Base-by-base conservation (phyloP, 768 basidiomycete genomes). In the Arthromyces matolae region DNA sequence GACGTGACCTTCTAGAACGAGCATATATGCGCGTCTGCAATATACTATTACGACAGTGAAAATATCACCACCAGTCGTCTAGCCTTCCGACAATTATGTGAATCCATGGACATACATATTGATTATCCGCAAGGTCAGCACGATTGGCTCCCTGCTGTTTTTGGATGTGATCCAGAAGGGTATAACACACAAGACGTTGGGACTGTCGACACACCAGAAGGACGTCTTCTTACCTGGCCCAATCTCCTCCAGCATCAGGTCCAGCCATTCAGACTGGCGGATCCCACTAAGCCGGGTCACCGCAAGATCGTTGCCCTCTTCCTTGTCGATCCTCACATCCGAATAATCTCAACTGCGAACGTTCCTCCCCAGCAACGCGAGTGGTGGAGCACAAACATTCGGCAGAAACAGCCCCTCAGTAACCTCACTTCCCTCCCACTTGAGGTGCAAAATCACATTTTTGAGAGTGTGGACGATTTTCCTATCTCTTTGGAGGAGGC, bases 301-400 rank as follows among this genome's bases (percentile, higher is more conserved):
- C 41, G 54, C 12, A 56, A 52, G 27, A 48, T 59, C 35, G 31
- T 59, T 5, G 53, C 51, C 1, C 43, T 59, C 25, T 56, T 56
- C 45, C 47, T 59, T 12, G 55, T 59, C 23, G 58, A 59, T 33
- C 55, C 51, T 9, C 52, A 53, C 22, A 45, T 60, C 22, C 52
- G 45, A 10, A 52, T 65, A n/a, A 53, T 58, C n/a, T 64, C 64
- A 7, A 59, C 61, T 1, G 56, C 59, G 16, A 59, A 61, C 25
- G 57, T 65, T 9, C 60, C 62, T 1, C 63, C 59, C 20, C 65
- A 66, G 45, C 58, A 59, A 33, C 35, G 49, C 27, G 56, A 61
- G 5, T 62, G 62, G 62, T 60, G 62, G 55, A 29, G 40, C 2
- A 48, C 54, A 45, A 38, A 7, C 61, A n/a, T 38, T 7, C 22